Evolutionary conservation across 2,329 filamentous ascomycete genomes (phyloP).

Genomic region (Xylaria arbuscula): DNA sequence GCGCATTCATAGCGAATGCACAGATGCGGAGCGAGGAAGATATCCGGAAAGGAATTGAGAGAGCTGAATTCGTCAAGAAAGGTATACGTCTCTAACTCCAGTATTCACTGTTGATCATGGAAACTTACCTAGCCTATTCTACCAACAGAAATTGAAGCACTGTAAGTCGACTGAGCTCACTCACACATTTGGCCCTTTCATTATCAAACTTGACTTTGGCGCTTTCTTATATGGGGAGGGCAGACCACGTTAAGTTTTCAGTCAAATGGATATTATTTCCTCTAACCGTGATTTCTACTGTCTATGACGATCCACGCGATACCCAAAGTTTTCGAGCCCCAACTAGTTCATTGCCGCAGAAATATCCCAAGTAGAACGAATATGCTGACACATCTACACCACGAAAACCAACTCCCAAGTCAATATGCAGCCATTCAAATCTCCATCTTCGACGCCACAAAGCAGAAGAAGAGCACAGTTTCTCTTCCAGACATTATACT

Average conservation of each 20-base stretch:
- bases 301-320: slow-evolving; percentile 27
- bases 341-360: not conserved
- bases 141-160: slow-evolving; percentile 82
- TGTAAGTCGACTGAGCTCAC: slow-evolving; percentile 70
- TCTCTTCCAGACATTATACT: not conserved
- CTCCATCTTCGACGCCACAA: not conserved
- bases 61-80: slow-evolving; percentile 91
- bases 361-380: slow-evolving; percentile 16
- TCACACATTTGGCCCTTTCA: not conserved
- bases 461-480: not conserved
- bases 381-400: slow-evolving; percentile 20
- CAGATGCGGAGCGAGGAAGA: slow-evolving; percentile 75
- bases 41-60: slow-evolving; percentile 79
- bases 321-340: not conserved
- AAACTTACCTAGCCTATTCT: slow-evolving; percentile 15
- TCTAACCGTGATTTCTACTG: slow-evolving; percentile 17
- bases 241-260: not conserved
- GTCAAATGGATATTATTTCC: slow-evolving; percentile 24
- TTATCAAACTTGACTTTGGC: not conserved
- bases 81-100: slow-evolving; percentile 61
- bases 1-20: slow-evolving; percentile 83
- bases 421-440: slow-evolving; percentile 19
- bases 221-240: not conserved
- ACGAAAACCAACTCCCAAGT: slow-evolving; percentile 8
- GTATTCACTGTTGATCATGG: too few relatives aligned